Evolutionary conservation across 2,329 filamentous ascomycete genomes (phyloP), one percentile per base, ranked within the genome.

Genomic region (Canariomyces notabilis): DNA sequence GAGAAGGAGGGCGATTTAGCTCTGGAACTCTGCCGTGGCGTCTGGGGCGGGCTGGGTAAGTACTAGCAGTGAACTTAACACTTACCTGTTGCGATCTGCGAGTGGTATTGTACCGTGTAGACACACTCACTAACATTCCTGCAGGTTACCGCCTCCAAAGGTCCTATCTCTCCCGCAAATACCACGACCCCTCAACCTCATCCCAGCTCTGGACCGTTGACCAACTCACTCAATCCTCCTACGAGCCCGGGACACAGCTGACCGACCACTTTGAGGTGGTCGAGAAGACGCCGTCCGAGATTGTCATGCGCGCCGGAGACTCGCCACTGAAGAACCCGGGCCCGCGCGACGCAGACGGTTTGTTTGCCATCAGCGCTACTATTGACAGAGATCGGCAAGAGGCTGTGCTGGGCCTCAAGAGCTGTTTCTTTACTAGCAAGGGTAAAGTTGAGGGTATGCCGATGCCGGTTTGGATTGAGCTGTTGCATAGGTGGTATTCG

Each of bases 231-330:
- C 56, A 64, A n/a, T 79, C 71, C 47, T 70, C 55, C 8, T 87
- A 87, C 59, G 74, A 80, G 16, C 69, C 74, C 32, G 83, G 83
- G 26, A 84, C 83, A 1, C 60, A 71, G 33, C 76, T 87, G 47
- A 84, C 79, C 3, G 82, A 87, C 60, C 83, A 87, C 63, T 87
- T 87, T 59, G 80, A 87, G 61, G 82, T 87, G 0, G 67, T 87
- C 1, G 76, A 81, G 43, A 83, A 83, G 65, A 81, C 76, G 0
- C 67, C 75, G 0, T 72, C 71, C 6, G 68, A 73, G 9, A 82
- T 87, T 49, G 72, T 80, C 1, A 72, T 87, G 18, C 77, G 83
- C 18, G 83, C 79, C 54, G 83, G 83, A 14, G 83, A 82, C 51
- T 78, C 77, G 2, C 83, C 83, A n/a, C n/a, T n/a, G 0, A 69